Percentiles rank a stretch among this genome's conserved stretches.
phyloP scores from a whole-genome alignment of 805 yeast species.

The Myxozyma neglecta region DNA sequence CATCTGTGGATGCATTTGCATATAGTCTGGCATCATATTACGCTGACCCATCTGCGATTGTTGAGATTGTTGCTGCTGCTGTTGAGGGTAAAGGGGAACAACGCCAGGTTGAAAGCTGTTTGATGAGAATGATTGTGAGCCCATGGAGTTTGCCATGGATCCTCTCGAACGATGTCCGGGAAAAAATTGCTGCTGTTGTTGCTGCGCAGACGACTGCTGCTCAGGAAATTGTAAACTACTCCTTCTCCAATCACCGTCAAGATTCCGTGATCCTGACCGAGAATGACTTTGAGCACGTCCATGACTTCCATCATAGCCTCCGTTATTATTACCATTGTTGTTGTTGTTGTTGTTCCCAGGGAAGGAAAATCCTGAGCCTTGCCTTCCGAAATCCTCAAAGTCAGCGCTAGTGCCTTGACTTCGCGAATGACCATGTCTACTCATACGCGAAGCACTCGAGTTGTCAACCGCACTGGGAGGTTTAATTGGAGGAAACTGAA shows the following conservation, averaged over 20 bases:
- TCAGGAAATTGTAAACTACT: conserved; percentile 15
- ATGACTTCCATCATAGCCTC: background rate
- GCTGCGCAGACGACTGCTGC: conserved; percentile 12
- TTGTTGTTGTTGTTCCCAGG: conserved; percentile 11
- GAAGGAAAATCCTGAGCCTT: conserved; percentile 14
- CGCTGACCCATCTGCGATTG: conserved; percentile 6
- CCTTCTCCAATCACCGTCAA: conserved; percentile 32
- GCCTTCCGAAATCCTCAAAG: conserved; percentile 15
- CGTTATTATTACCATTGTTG: conserved; percentile 1
- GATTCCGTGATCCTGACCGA: conserved; percentile 31
- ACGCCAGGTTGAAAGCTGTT: conserved; percentile 20
- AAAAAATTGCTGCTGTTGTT: conserved; percentile 45
- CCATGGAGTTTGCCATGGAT: conserved; percentile 47
- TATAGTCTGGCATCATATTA: conserved; percentile 4
- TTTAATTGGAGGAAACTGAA: conserved; percentile 29
- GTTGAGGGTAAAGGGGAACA: conserved; percentile 23
- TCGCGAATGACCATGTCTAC: conserved; percentile 23
- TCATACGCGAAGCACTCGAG: conserved; percentile 3
- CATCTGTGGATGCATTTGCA: conserved; percentile 3
- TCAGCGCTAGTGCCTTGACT: conserved; percentile 17
- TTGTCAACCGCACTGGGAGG: conserved; percentile 1
- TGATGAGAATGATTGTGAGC: conserved; percentile 7
- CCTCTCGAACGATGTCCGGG: conserved; percentile 81
- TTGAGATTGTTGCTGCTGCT: conserved; percentile 10
- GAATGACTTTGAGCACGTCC: conserved; percentile 16